A percentile compares a stretch with the other conserved stretches of the same genome.
phyloP scores from a whole-genome alignment of 2,329 filamentous ascomycete genomes.

The Talaromyces sp. region DNA sequence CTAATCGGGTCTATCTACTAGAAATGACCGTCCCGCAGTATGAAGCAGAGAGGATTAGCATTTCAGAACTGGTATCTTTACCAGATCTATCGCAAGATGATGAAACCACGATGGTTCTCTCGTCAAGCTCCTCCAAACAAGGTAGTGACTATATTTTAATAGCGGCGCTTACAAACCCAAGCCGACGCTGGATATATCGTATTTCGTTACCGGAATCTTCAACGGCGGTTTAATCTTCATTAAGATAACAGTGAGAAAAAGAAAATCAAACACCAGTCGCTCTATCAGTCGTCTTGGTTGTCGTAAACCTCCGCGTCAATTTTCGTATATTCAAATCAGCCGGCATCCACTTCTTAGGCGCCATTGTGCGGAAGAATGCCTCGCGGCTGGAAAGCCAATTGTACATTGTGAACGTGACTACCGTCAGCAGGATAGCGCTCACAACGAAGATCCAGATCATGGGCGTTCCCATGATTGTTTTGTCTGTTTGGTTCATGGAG shows the following conservation, averaged over 20 bases:
- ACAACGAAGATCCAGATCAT: conserved; percentile 42
- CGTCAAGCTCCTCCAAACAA: not conserved
- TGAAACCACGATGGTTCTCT: conserved; percentile 12
- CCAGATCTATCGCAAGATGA: conserved; percentile 16
- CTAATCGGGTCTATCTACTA: conserved; percentile 24
- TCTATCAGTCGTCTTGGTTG: conserved; percentile 6
- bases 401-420: conserved; percentile 27
- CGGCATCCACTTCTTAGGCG: conserved; percentile 7
- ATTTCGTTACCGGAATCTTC: conserved; percentile 20
- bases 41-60: conserved; percentile 7
- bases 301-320: conserved; percentile 6
- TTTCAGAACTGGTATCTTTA: conserved; percentile 6
- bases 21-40: conserved; percentile 21
- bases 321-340: conserved; percentile 8
- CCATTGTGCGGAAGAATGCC: conserved; percentile 27
- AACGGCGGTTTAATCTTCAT: conserved; percentile 16
- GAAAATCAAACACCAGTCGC: not conserved
- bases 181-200: conserved; percentile 24
- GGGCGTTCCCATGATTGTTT: conserved; percentile 30
- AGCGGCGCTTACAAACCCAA: conserved; percentile 23
- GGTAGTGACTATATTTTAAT: conserved; percentile 22
- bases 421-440: conserved; percentile 30
- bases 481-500: conserved; percentile 29
- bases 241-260: not conserved
- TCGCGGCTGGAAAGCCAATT: conserved; percentile 19